phyloP scores from a whole-genome alignment of 768 basidiomycete genomes.

The Boletus subcaerulescens region DNA sequence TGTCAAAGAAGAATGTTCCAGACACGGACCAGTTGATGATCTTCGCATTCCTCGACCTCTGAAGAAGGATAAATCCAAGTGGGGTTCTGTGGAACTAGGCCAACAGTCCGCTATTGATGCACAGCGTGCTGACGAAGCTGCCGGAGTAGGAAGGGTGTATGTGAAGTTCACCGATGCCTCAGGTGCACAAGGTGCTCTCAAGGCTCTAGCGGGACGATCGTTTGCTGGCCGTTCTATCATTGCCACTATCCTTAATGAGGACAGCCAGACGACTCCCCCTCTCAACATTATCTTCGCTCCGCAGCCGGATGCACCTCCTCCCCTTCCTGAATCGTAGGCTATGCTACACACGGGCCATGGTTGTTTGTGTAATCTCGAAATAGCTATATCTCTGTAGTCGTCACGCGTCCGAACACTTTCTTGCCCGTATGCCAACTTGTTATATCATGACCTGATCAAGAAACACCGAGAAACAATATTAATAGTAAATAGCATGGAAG shows the following conservation, averaged over 20 bases:
- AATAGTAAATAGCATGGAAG: too few relatives aligned
- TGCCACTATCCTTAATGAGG: constrained; percentile 77
- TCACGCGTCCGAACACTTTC: background rate
- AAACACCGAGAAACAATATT: too few relatives aligned
- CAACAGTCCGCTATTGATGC: constrained; percentile 63
- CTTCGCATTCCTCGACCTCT: constrained; percentile 85
- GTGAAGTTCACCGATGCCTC: constrained; percentile 73
- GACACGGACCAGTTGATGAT: constrained; percentile 79
- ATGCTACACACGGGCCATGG: background rate
- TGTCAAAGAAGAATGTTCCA: constrained; percentile 84
- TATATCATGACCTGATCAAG: too few relatives aligned
- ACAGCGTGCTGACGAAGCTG: constrained; percentile 76
- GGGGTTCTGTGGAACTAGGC: constrained; percentile 61
- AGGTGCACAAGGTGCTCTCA: constrained; percentile 69
- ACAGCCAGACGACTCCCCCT: constrained; percentile 83
- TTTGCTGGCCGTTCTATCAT: constrained; percentile 87
- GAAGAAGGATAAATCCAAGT: constrained; percentile 81
- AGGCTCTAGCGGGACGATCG: constrained; percentile 84
- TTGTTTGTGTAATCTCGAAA: constrained; percentile 12
- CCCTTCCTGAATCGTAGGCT: constrained; percentile 48
- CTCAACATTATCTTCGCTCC: constrained; percentile 81
- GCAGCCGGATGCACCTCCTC: constrained; percentile 79
- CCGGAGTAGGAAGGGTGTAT: constrained; percentile 94
- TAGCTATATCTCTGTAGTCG: constrained; percentile 22
- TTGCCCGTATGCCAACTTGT: background rate